Evolutionary conservation across 1,284 basidiomycete species (phyloP), one percentile per base, ranked within the genome.

Genomic region (Puccinia triticina): DNA sequence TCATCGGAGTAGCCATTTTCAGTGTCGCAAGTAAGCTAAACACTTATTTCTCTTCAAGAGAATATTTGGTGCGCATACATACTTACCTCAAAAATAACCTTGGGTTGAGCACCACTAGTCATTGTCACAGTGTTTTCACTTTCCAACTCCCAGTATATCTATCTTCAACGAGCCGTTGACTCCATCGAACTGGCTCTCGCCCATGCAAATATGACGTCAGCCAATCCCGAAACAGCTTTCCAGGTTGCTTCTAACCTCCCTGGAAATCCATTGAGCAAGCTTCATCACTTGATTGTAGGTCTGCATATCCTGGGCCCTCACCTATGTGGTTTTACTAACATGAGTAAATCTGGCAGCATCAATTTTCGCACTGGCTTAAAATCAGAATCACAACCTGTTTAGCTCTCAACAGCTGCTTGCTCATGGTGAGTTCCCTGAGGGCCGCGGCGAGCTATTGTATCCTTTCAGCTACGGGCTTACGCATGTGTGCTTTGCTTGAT

Each of bases 361-460:
- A 69, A 23, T 80, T 80, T 73, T 80, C 78, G 2, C 69, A 59
- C 34, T 80, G 78, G 78, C n/a, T 80, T 7, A 80, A 73, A 72
- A 80, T 80, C 50, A 59, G 78, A 57, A 72, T 80, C n/a, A 59
- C 72, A 40, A 71, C 69, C n/a, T 80, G 78, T 40, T 73, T 80
- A 57, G 69, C 53, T n/a, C 78, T 80, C 53, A 80, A 80, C 21
- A 80, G 69, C 69, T 71, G 66, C 32, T 57, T 80, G 53, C 69
- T 80, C n/a, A 40, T 80, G 5, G 78, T 80, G 0, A 32, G 78
- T 80, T 18, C 66, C 32, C 43, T 71, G 23, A 21, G 23, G 23
- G 16, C 50, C 50, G 16, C 23, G 50, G 50, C 14, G 23, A 18
- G 4, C 50, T 53, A 3, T 53, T 7, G 29, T 26, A 26, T 12